phyloP scores from a whole-genome alignment of 192 early-diverging fungal species.

The Backusella westeae region DNA sequence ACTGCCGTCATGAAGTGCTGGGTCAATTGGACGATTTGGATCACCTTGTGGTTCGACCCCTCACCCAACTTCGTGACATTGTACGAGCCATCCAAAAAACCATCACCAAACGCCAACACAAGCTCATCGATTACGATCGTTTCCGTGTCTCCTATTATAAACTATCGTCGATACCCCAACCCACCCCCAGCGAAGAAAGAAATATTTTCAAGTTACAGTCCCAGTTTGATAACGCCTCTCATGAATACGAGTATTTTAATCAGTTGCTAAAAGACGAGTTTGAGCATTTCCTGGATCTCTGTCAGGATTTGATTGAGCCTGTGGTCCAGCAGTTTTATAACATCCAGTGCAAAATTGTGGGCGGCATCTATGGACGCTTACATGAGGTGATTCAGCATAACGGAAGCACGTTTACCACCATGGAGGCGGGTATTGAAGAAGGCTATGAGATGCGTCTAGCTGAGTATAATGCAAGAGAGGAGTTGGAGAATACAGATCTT shows the following conservation, averaged over 20 bases:
- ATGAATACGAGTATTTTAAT: slow-evolving; percentile 83
- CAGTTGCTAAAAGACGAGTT: slow-evolving; percentile 75
- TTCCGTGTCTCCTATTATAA: slow-evolving; percentile 71
- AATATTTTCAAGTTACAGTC: slow-evolving; percentile 61
- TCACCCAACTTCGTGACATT: slow-evolving; percentile 66
- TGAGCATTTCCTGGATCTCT: slow-evolving; percentile 67
- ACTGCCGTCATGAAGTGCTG: slow-evolving; percentile 49
- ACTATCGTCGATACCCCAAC: slow-evolving; percentile 61
- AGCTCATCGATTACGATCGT: slow-evolving; percentile 91
- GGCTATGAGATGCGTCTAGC: slow-evolving; percentile 28
- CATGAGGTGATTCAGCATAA: slow-evolving; percentile 46
- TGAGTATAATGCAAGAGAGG: neutral
- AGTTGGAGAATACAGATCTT: neutral
- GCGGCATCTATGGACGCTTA: slow-evolving; percentile 54
- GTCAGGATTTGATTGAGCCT: slow-evolving; percentile 76
- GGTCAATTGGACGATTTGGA: slow-evolving; percentile 73
- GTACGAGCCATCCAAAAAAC: slow-evolving; percentile 75
- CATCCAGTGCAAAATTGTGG: slow-evolving; percentile 74
- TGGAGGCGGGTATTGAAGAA: slow-evolving; percentile 17
- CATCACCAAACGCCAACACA: slow-evolving; percentile 88
- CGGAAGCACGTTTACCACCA: slow-evolving; percentile 40
- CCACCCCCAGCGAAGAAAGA: slow-evolving; percentile 61
- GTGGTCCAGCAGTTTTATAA: slow-evolving; percentile 81
- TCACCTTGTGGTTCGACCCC: slow-evolving; percentile 66
- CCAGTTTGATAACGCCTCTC: slow-evolving; percentile 71